Conservation (phyloP, 2,329 filamentous ascomycete genomes). For the Penicillium sp. region DNA sequence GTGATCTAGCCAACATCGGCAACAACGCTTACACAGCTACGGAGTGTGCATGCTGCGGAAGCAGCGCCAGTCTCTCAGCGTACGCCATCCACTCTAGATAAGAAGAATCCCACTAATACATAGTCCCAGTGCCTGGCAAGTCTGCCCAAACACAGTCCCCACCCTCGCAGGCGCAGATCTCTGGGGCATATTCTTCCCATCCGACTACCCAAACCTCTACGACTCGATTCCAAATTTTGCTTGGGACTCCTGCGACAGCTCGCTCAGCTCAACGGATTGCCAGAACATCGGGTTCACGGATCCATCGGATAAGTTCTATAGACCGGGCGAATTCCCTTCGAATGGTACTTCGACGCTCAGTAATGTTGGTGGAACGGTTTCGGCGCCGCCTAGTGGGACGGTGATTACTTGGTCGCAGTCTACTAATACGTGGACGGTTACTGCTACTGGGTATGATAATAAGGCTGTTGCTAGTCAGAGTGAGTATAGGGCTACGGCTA, state of each 20-base stretch:
- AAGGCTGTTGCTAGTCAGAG: constrained; percentile 21
- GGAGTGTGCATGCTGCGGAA: constrained; percentile 37
- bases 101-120: background rate
- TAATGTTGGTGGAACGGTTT: constrained; percentile 32
- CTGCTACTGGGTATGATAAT: constrained; percentile 30
- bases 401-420: constrained; percentile 38
- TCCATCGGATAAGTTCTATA: constrained; percentile 21
- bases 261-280: constrained; percentile 19
- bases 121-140: constrained; percentile 25
- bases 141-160: constrained; percentile 35
- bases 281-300: constrained; percentile 20
- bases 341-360: constrained; percentile 34
- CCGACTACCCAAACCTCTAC: constrained; percentile 19
- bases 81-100: constrained; percentile 10
- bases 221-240: constrained; percentile 17
- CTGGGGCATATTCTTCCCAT: constrained; percentile 22
- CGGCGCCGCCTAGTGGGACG: constrained; percentile 35
- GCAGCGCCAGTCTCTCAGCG: constrained; percentile 39
- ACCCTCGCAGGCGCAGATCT: constrained; percentile 20
- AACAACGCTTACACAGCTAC: constrained; percentile 24
- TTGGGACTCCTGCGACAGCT: constrained; percentile 21
- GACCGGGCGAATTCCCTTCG: constrained; percentile 17
- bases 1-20: constrained; percentile 17
- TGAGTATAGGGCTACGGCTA: constrained; percentile 14
- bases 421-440: constrained; percentile 36